A percentile compares a stretch with the other conserved stretches of the same genome.
phyloP scores from a whole-genome alignment of 495 filamentous ascomycete species.

The Podospora australis region DNA sequence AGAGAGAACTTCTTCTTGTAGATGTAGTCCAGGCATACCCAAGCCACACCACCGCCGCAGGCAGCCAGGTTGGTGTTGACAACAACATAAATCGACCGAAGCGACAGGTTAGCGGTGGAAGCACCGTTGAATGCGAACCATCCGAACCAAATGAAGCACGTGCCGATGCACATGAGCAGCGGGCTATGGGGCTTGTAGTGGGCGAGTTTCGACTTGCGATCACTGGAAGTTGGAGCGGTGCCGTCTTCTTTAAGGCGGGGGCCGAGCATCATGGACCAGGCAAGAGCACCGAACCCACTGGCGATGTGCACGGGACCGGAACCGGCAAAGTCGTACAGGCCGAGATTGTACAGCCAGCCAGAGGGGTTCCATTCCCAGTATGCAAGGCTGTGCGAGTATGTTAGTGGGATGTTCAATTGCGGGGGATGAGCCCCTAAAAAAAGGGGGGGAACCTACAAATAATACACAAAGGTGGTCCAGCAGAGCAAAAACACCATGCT shows the following conservation, averaged over 20 bases:
- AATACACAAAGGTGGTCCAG: slow-evolving; percentile 80
- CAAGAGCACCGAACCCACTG: slow-evolving; percentile 70
- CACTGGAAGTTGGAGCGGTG: neutral
- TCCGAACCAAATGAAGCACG: slow-evolving; percentile 92
- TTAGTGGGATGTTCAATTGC: neutral
- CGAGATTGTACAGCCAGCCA: slow-evolving; percentile 70
- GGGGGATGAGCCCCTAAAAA: neutral
- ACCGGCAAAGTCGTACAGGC: slow-evolving; percentile 79
- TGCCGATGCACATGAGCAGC: slow-evolving; percentile 87
- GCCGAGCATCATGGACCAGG: slow-evolving; percentile 79
- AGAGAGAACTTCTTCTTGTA: slow-evolving; percentile 84
- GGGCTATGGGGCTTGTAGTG: slow-evolving; percentile 84
- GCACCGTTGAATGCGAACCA: slow-evolving; percentile 98
- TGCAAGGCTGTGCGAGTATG: slow-evolving; percentile 46
- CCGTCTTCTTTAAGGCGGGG: slow-evolving; percentile 10
- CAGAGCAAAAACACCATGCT: slow-evolving; percentile 83
- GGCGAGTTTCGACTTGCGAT: slow-evolving; percentile 66
- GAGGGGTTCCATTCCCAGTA: slow-evolving; percentile 88
- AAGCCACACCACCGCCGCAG: slow-evolving; percentile 71
- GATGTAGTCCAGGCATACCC: slow-evolving; percentile 85
- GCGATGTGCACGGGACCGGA: slow-evolving; percentile 85
- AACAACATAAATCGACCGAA: slow-evolving; percentile 85
- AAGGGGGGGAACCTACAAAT: slow-evolving; percentile 5
- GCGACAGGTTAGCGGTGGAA: slow-evolving; percentile 79
- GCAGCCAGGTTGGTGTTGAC: slow-evolving; percentile 90